These are phyloP conservation scores for Penicillium samsonianum DNA, from an alignment of 495 filamentous ascomycete genomes.

Conservation along the genomic window DNA sequence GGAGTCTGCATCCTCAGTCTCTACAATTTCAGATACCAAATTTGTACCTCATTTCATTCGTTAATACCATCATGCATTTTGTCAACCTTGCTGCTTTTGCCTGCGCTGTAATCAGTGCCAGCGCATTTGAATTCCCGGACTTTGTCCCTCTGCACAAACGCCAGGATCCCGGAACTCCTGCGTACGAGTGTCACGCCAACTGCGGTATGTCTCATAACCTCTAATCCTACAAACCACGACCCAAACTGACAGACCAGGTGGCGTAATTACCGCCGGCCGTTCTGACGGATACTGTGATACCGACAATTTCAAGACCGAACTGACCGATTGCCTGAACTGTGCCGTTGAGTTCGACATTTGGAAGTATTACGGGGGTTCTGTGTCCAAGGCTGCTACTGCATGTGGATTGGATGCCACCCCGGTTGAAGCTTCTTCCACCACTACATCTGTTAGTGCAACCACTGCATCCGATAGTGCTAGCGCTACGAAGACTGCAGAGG, in stretches of 20 bases:
- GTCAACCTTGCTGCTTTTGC: not conserved
- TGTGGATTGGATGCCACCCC: constrained; percentile 47
- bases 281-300: constrained; percentile 41
- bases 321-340: constrained; percentile 46
- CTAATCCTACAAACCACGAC: not conserved
- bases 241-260: constrained; percentile 29
- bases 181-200: constrained; percentile 51
- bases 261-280: constrained; percentile 40
- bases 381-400: constrained; percentile 31
- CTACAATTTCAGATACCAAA: not conserved
- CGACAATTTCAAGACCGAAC: constrained; percentile 41
- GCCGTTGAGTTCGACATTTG: constrained; percentile 51
- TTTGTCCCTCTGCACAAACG: constrained; percentile 5
- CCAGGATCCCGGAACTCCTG: constrained; percentile 38
- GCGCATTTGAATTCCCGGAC: not conserved
- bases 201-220: constrained; percentile 40
- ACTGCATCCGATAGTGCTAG: constrained; percentile 11
- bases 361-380: constrained; percentile 43
- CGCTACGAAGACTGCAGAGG: not conserved
- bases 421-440: constrained; percentile 21
- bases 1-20: not conserved
- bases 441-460: constrained; percentile 11
- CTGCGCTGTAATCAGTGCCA: not conserved
- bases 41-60: not conserved
- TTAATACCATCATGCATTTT: constrained; percentile 14